Evolutionary conservation across 306 rosid genomes (phyloP).

Genomic region (Canavalia gladiata): DNA sequence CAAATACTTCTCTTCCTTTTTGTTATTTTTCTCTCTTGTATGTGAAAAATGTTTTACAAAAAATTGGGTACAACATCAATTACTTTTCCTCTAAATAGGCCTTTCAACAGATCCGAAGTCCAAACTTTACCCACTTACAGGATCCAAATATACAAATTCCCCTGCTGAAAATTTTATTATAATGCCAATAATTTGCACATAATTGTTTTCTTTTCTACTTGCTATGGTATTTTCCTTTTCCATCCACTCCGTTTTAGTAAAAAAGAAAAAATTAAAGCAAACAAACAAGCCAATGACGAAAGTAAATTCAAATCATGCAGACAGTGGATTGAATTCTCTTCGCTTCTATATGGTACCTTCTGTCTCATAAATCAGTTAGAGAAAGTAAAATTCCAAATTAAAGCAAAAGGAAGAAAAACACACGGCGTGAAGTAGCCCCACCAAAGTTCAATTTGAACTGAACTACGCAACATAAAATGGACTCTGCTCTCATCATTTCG

Average conservation of each 20-base stretch:
- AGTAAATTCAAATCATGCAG: background rate
- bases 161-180: background rate
- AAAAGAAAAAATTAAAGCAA: constrained; percentile 46
- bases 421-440: constrained; percentile 39
- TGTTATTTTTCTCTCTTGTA: too few species aligned
- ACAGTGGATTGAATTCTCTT: constrained; percentile 39
- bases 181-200: background rate
- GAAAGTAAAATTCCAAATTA: constrained; percentile 37
- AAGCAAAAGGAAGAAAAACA: constrained; percentile 45
- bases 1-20: too few species aligned
- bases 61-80: too few species aligned
- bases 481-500: constrained; percentile 51
- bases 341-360: constrained; percentile 36
- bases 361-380: constrained; percentile 38
- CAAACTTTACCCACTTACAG: background rate
- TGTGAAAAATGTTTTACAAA: too few species aligned
- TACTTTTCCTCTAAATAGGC: too few species aligned
- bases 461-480: constrained; percentile 46
- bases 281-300: constrained; percentile 2
- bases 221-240: constrained; percentile 21
- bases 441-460: constrained; percentile 37
- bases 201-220: constrained; percentile 11
- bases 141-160: constrained; percentile 34
- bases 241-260: constrained; percentile 49
- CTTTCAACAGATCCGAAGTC: background rate